phyloP scores from a whole-genome alignment of 1,284 basidiomycete genomes.

The Pyrrhoderma lamaoense region DNA sequence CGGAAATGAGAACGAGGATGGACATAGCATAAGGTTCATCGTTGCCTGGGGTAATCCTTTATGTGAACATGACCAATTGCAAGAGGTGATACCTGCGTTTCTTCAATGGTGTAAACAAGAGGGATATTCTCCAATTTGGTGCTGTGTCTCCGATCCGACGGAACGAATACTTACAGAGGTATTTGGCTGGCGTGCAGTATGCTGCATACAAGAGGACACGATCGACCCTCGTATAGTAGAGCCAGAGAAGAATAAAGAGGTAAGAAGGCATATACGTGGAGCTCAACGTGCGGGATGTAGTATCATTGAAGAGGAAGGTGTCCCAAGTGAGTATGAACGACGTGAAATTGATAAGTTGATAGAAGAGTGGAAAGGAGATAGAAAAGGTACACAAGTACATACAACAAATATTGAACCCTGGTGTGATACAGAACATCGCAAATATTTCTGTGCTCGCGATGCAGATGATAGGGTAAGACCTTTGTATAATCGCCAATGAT shows the following conservation, averaged over 20 bases:
- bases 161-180: conserved; percentile 41
- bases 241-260: conserved; percentile 34
- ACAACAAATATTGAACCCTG: conserved; percentile 47
- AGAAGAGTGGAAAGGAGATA: conserved; percentile 37
- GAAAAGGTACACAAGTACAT: conserved; percentile 43
- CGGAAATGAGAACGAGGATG: no score
- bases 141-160: conserved; percentile 37
- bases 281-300: conserved; percentile 43
- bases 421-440: conserved; percentile 43
- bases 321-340: conserved; percentile 34
- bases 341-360: conserved; percentile 36
- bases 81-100: conserved; percentile 36
- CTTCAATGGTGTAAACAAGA: conserved; percentile 30
- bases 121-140: conserved; percentile 44
- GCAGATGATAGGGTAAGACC: conserved; percentile 32
- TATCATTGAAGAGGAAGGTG: conserved; percentile 31
- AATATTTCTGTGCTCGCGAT: conserved; percentile 46
- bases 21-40: neutral
- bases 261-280: conserved; percentile 40
- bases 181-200: conserved; percentile 43
- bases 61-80: conserved; percentile 36
- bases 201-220: conserved; percentile 46
- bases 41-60: conserved; percentile 45
- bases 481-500: neutral
- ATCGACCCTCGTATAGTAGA: conserved; percentile 38